Conservation (phyloP, 1,139 yeast genomes). For the Saccharomyces pastorianus region DNA sequence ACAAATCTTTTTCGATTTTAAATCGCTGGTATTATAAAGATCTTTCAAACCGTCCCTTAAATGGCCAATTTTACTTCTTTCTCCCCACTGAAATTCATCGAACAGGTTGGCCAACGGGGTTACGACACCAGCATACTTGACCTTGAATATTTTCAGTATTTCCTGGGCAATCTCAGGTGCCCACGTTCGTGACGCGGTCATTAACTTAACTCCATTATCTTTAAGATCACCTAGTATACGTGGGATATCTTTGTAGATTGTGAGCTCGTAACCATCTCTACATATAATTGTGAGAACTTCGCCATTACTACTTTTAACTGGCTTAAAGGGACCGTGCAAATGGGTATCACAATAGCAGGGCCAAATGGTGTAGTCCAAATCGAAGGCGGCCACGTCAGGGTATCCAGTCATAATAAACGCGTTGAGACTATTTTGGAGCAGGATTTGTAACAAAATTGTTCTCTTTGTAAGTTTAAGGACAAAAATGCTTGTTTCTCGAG, state of each 20-base stretch:
- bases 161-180: conserved; percentile 50
- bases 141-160: conserved; percentile 38
- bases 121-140: conserved; percentile 32
- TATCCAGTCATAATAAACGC: conserved; percentile 22
- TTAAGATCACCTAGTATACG: conserved; percentile 42
- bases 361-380: conserved; percentile 59
- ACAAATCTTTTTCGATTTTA: conserved; percentile 37
- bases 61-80: conserved; percentile 47
- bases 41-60: conserved; percentile 37
- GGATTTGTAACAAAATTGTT: not conserved
- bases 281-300: conserved; percentile 35
- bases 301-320: conserved; percentile 20
- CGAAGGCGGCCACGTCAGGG: conserved; percentile 56
- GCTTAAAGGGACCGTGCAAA: conserved; percentile 39
- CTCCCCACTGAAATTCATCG: conserved; percentile 53
- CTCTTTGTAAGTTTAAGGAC: not conserved
- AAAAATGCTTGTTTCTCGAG: not conserved
- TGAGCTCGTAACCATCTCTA: conserved; percentile 38
- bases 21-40: conserved; percentile 34
- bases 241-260: conserved; percentile 46
- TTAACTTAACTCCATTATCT: conserved; percentile 37
- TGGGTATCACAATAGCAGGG: conserved; percentile 50
- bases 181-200: conserved; percentile 56
- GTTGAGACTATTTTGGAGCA: not conserved
- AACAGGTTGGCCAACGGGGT: conserved; percentile 31